Evolutionary conservation across 192 early-diverging fungal genomes (phyloP).

Genomic region (Oehlia diaphana): DNA sequence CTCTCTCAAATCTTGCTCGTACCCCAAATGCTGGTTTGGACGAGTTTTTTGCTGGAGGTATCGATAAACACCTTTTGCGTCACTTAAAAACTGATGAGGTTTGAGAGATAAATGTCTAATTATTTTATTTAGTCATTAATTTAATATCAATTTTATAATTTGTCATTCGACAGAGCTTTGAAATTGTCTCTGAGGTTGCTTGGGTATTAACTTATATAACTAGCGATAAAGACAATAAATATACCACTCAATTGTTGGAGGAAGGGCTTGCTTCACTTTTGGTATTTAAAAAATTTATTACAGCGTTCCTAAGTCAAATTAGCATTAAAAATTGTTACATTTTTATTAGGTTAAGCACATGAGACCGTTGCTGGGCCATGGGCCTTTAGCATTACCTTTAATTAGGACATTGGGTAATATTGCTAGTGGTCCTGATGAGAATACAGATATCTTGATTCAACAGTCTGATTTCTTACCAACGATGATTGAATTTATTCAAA

Average conservation of each 20-base stretch:
- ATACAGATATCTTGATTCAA: slow-evolving; percentile 49
- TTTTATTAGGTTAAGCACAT: slow-evolving; percentile 42
- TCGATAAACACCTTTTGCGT: slow-evolving; percentile 47
- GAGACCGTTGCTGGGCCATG: slow-evolving; percentile 37
- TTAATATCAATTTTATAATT: too few relatives aligned
- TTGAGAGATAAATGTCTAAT: neutral
- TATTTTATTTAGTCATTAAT: neutral
- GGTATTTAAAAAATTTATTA: neutral
- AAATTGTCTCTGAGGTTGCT: slow-evolving; percentile 60
- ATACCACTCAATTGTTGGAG: slow-evolving; percentile 44
- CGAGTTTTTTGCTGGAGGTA: slow-evolving; percentile 48
- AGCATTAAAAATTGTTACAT: neutral
- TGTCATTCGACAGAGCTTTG: slow-evolving; percentile 29
- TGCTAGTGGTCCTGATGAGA: slow-evolving; percentile 62
- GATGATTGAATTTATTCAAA: slow-evolving; percentile 47
- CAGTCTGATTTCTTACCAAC: slow-evolving; percentile 50
- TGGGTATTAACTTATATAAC: slow-evolving; percentile 71
- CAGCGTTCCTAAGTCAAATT: neutral
- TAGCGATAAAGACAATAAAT: slow-evolving; percentile 45
- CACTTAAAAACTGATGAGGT: slow-evolving; percentile 52
- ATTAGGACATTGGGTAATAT: slow-evolving; percentile 70
- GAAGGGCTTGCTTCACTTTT: slow-evolving; percentile 38
- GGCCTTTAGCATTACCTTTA: slow-evolving; percentile 53
- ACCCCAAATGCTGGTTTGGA: slow-evolving; percentile 56
- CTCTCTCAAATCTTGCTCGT: slow-evolving; percentile 69